phyloP scores from a whole-genome alignment of 768 basidiomycete genomes.

The Russula compacta region DNA sequence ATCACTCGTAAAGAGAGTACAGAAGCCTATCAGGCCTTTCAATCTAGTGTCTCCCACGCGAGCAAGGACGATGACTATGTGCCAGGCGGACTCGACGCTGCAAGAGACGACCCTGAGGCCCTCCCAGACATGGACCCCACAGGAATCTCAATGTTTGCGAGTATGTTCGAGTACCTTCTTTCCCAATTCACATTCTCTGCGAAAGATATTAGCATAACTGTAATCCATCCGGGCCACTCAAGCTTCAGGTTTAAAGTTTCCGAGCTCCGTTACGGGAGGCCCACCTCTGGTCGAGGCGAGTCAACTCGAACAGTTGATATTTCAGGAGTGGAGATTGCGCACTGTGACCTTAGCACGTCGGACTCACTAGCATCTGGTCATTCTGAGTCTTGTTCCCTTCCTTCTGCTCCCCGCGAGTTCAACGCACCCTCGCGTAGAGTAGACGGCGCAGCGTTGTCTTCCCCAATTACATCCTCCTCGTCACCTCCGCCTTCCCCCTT shows the following conservation, averaged over 20 bases:
- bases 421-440: background rate
- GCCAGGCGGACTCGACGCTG: conserved; percentile 60
- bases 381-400: conserved; percentile 19
- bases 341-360: conserved; percentile 33
- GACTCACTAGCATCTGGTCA: conserved; percentile 13
- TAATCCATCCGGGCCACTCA: conserved; percentile 56
- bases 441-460: conserved; percentile 33
- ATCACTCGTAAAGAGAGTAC: conserved; percentile 64
- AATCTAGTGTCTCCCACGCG: conserved; percentile 30
- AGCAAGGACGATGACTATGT: conserved; percentile 35
- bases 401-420: background rate
- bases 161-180: conserved; percentile 69
- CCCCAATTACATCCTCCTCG: conserved; percentile 36
- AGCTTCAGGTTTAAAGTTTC: conserved; percentile 52
- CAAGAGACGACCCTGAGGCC: conserved; percentile 34
- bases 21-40: conserved; percentile 59
- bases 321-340: conserved; percentile 46
- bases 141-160: conserved; percentile 74
- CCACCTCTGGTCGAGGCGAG: conserved; percentile 23
- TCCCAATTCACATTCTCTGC: conserved; percentile 74
- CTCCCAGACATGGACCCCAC: conserved; percentile 49
- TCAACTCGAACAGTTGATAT: conserved; percentile 45
- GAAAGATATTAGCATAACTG: conserved; percentile 52
- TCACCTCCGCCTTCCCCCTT: background rate
- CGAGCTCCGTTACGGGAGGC: conserved; percentile 50